Evolutionary conservation across 176 grass and related monocot species (phyloP).

Genomic region (Ensete glaucum): DNA sequence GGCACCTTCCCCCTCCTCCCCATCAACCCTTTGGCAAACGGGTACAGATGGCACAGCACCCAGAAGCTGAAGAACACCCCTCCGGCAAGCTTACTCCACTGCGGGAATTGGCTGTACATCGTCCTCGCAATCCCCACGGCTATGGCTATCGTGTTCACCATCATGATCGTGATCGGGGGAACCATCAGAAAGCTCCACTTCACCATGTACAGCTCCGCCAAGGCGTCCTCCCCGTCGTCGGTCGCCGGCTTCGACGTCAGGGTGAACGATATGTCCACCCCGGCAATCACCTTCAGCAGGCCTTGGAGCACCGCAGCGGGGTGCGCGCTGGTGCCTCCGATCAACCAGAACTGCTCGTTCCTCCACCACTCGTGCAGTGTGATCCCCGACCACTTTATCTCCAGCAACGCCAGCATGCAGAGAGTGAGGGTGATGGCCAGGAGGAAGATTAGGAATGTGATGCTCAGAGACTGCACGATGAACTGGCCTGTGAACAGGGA

Average conservation of each 20-base stretch:
- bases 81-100: conserved; percentile 89
- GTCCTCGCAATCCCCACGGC: conserved; percentile 58
- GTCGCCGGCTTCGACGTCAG: conserved; percentile 53
- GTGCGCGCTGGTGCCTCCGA: conserved; percentile 90
- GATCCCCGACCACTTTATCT: conserved; percentile 94
- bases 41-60: conserved; percentile 93
- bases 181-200: conserved; percentile 93
- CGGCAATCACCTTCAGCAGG: conserved; percentile 82
- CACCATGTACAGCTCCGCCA: conserved; percentile 69
- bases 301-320: conserved; percentile 74
- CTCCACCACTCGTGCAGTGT: conserved; percentile 96
- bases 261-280: conserved; percentile 90
- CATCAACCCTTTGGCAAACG: conserved; percentile 89
- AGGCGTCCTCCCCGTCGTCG: conserved; percentile 40
- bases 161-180: conserved; percentile 89
- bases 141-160: conserved; percentile 67
- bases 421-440: conserved; percentile 69
- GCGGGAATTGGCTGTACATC: conserved; percentile 77
- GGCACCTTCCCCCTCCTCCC: conserved; percentile 85
- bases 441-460: conserved; percentile 60
- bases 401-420: conserved; percentile 73
- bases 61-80: conserved; percentile 96
- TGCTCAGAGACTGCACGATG: conserved; percentile 66
- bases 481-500: conserved; percentile 93
- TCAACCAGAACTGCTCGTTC: conserved; percentile 98